Conservation (phyloP, 2,329 filamentous ascomycete genomes). For the Pestalotiopsis sp. region DNA sequence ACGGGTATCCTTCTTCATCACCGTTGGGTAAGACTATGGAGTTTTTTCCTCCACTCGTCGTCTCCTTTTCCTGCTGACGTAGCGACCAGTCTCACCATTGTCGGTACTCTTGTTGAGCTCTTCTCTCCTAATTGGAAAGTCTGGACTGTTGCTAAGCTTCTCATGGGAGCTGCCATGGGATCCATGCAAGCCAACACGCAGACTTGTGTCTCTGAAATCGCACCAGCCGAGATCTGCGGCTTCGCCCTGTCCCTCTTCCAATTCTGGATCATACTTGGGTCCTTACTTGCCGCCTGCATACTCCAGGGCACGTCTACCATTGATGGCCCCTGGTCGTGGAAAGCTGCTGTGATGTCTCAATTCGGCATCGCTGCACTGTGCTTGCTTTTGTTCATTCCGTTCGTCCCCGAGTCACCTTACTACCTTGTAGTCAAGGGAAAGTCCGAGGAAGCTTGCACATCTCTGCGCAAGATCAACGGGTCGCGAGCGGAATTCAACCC, state of each 20-base stretch:
- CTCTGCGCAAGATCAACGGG: background rate
- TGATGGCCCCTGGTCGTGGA: background rate
- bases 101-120: background rate
- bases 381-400: background rate
- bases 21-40: background rate
- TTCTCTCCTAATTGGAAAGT: background rate
- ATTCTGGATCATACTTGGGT: background rate
- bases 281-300: background rate
- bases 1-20: background rate
- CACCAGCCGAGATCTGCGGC: background rate
- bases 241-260: background rate
- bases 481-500: background rate
- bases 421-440: background rate
- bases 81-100: background rate
- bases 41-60: background rate
- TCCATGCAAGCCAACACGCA: background rate
- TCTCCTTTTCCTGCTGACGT: background rate
- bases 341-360: background rate
- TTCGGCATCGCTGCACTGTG: background rate
- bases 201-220: background rate
- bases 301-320: background rate
- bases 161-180: background rate
- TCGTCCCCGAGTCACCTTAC: background rate
- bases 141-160: background rate
- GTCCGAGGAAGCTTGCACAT: background rate